phyloP scores from a whole-genome alignment of 345 rosid species.

The Cochlearia excelsa region DNA sequence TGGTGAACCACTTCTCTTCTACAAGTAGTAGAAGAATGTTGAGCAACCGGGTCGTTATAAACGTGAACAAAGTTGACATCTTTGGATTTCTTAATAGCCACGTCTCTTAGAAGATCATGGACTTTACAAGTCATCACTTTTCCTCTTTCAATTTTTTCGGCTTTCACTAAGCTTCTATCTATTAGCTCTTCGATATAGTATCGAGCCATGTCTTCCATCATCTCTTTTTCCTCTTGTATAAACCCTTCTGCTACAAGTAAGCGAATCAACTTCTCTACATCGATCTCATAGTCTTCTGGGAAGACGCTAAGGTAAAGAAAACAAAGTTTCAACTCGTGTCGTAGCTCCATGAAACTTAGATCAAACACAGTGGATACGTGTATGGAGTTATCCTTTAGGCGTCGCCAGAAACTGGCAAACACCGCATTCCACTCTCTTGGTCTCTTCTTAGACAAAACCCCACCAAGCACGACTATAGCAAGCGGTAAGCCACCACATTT shows the following conservation, averaged over 20 bases:
- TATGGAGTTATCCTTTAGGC: no score
- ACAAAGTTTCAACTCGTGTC: no score
- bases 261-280: no score
- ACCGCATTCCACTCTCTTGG: constrained; percentile 8
- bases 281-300: no score
- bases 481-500: constrained; percentile 23
- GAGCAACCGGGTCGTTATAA: not conserved
- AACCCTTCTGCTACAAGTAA: no score
- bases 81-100: constrained; percentile 16
- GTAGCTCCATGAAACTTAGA: no score
- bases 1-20: not conserved
- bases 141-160: not conserved
- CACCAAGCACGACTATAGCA: constrained; percentile 17
- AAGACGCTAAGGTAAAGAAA: no score
- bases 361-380: no score
- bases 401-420: not conserved
- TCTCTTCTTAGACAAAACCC: constrained; percentile 2
- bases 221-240: not conserved
- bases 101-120: constrained; percentile 26
- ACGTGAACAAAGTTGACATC: constrained; percentile 7
- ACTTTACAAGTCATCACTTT: constrained; percentile 7
- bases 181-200: constrained; percentile 8
- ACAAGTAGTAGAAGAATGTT: not conserved
- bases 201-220: constrained; percentile 23
- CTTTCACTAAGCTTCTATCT: constrained; percentile 20